phyloP scores from a whole-genome alignment of 306 rosid genomes.

The Vigna unguiculata region DNA sequence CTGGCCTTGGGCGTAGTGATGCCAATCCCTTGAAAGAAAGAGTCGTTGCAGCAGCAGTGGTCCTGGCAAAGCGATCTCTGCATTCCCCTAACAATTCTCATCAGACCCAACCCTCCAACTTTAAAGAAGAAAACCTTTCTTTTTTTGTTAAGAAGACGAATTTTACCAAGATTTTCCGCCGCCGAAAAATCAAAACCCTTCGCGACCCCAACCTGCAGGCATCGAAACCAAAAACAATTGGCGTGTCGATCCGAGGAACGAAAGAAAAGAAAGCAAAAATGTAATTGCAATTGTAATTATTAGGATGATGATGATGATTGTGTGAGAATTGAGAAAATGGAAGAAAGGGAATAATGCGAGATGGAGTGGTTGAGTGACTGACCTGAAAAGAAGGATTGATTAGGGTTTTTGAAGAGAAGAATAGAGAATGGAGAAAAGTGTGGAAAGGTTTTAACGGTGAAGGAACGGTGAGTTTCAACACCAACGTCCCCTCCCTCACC shows the following conservation, averaged over 20 bases:
- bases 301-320: neutral
- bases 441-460: constrained; percentile 3
- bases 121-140: constrained; percentile 82
- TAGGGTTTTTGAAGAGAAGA: constrained; percentile 21
- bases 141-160: constrained; percentile 50
- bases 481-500: constrained; percentile 5
- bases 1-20: constrained; percentile 91
- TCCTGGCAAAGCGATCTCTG: constrained; percentile 92
- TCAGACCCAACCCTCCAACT: constrained; percentile 87
- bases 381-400: constrained; percentile 14
- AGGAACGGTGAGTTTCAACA: constrained; percentile 43
- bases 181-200: constrained; percentile 35
- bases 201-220: constrained; percentile 58
- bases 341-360: neutral
- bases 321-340: neutral
- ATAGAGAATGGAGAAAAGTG: constrained; percentile 9
- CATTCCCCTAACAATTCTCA: constrained; percentile 99
- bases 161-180: constrained; percentile 52
- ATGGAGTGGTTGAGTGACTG: constrained; percentile 11
- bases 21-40: constrained; percentile 86
- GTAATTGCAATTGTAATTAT: neutral
- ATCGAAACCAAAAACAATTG: constrained; percentile 2
- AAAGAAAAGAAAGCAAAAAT: neutral
- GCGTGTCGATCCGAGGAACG: neutral
- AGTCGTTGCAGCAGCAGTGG: constrained; percentile 43